A percentile compares a stretch with the other conserved stretches of the same genome.
These are phyloP conservation scores for Helianthus annuus DNA, from an alignment of 129 eudicot species.

Conservation along the genomic window HanXRQr2.0-SUNRISE NC_035449.2:27539457-27539956, in stretches of 20 bases:
- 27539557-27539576: constrained; percentile 59
- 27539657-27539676: constrained; percentile 84
- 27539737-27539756: constrained; percentile 27
- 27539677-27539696: not conserved
- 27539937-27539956: too few relatives aligned
- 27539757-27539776: constrained; percentile 73
- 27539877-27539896: not conserved
- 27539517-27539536: not conserved
- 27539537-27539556: not conserved
- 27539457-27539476: constrained; percentile 64
- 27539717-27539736: not conserved
- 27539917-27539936: too few relatives aligned
- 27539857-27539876: constrained; percentile 46
- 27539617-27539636: constrained; percentile 50
- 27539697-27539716: too few relatives aligned
- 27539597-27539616: constrained; percentile 57
- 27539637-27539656: constrained; percentile 62
- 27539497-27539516: not conserved
- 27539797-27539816: constrained; percentile 56
- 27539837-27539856: constrained; percentile 8
- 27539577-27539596: constrained; percentile 49
- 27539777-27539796: constrained; percentile 72
- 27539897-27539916: too few relatives aligned
- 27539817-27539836: constrained; percentile 59
- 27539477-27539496: constrained; percentile 61